Evolutionary conservation across 2,329 filamentous ascomycete species (phyloP).

Genomic region (Diaporthe humulicola): DNA sequence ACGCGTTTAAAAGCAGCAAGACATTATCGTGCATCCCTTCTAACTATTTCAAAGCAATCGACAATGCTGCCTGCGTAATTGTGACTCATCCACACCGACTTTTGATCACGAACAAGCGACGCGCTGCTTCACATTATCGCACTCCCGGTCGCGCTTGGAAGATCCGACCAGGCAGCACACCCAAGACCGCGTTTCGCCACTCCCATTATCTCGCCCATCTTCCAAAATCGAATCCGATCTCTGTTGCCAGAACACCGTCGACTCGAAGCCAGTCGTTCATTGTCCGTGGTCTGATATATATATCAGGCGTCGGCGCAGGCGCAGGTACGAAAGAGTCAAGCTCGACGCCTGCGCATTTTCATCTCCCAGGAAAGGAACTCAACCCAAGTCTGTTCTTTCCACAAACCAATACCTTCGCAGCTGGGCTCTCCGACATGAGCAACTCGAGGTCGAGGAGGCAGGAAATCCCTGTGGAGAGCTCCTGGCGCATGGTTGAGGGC

Average conservation of each 20-base stretch:
- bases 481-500: constrained; percentile 72
- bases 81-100: constrained; percentile 34
- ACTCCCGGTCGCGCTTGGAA: background rate
- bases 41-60: background rate
- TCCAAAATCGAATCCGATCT: background rate
- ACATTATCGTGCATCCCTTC: background rate
- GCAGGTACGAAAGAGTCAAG: background rate
- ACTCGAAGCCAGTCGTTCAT: background rate
- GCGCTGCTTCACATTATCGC: constrained; percentile 12
- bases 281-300: background rate
- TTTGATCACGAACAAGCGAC: background rate
- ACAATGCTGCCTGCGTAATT: constrained; percentile 21
- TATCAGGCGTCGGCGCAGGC: background rate
- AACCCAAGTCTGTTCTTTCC: background rate
- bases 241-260: background rate
- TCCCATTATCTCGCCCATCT: constrained; percentile 1
- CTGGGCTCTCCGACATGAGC: constrained; percentile 18
- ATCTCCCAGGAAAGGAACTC: background rate
- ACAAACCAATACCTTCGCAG: background rate
- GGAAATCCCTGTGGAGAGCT: constrained; percentile 62
- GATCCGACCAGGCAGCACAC: constrained; percentile 31
- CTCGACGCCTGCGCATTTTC: background rate
- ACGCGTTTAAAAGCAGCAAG: background rate
- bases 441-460: constrained; percentile 41
- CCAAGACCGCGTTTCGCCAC: constrained; percentile 35